Percentiles rank a stretch among this genome's conserved stretches.
These are phyloP conservation scores for Fusarium sterilihyphosum DNA, from an alignment of 2,329 filamentous ascomycete genomes.

Conservation along the genomic window DNA sequence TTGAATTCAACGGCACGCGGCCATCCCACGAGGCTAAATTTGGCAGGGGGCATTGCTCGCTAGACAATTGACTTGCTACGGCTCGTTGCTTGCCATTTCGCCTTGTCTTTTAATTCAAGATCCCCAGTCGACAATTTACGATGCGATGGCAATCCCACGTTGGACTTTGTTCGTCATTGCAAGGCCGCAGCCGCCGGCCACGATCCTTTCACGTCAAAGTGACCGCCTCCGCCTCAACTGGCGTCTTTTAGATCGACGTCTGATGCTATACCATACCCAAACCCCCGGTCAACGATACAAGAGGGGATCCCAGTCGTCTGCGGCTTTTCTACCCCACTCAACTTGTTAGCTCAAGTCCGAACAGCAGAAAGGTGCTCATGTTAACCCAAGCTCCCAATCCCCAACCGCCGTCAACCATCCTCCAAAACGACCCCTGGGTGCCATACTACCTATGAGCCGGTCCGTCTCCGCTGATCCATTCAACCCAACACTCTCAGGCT, in stretches of 20 bases:
- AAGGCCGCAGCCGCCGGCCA: constrained; percentile 28
- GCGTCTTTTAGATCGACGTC: constrained; percentile 20
- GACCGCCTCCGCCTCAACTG: constrained; percentile 29
- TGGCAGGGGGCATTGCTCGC: constrained; percentile 39
- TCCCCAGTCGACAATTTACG: constrained; percentile 26
- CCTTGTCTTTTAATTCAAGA: constrained; percentile 20
- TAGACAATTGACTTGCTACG: constrained; percentile 35
- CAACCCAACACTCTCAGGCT: constrained; percentile 45
- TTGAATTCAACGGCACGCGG: constrained; percentile 41
- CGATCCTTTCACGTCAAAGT: constrained; percentile 37
- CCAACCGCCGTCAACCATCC: constrained; percentile 39
- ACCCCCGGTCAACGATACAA: constrained; percentile 17
- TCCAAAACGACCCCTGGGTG: constrained; percentile 35
- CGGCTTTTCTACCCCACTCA: constrained; percentile 36
- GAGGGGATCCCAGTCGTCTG: constrained; percentile 38
- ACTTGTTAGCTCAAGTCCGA: constrained; percentile 28
- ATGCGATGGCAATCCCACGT: constrained; percentile 23
- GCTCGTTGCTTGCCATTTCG: constrained; percentile 18
- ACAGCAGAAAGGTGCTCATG: constrained; percentile 30
- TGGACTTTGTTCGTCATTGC: constrained; percentile 32
- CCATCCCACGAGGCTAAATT: constrained; percentile 44
- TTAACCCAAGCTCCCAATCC: constrained; percentile 36
- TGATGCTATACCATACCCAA: constrained; percentile 11
- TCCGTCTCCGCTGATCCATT: constrained; percentile 45
- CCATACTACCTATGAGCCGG: constrained; percentile 39